Conservation (phyloP, 1,139 yeast genomes). For the Groenewaldozyma auringiensis region DNA sequence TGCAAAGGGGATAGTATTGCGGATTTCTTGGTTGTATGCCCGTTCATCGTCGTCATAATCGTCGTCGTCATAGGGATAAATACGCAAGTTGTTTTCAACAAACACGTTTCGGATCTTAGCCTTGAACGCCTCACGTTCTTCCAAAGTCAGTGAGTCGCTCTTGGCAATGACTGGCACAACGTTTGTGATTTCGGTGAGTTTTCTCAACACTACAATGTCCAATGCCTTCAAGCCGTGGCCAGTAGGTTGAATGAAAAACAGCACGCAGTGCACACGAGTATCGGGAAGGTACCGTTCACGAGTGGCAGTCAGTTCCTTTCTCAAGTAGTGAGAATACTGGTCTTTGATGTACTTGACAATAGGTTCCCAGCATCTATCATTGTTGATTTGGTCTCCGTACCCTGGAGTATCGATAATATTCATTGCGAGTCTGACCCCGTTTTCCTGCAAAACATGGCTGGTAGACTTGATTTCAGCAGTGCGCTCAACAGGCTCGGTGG, state of each 20-base stretch:
- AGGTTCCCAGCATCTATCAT: conserved; percentile 95
- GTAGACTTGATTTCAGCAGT: conserved; percentile 83
- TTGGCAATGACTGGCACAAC: conserved; percentile 95
- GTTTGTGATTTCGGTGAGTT: conserved; percentile 82
- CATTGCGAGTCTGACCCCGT: conserved; percentile 75
- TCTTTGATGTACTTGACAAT: conserved; percentile 91
- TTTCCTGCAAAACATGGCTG: conserved; percentile 65
- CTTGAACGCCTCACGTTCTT: conserved; percentile 75
- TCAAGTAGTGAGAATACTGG: conserved; percentile 86
- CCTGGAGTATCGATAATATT: conserved; percentile 96
- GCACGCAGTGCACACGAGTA: conserved; percentile 90
- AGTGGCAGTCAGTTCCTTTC: conserved; percentile 94
- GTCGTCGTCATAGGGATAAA: conserved; percentile 89
- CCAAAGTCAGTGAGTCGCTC: conserved; percentile 79
- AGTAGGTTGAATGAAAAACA: conserved; percentile 87
- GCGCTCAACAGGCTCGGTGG: conserved; percentile 68
- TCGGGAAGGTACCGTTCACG: conserved; percentile 79
- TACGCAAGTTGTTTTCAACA: conserved; percentile 59
- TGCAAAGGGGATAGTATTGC: conserved; percentile 75
- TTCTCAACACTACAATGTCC: conserved; percentile 76
- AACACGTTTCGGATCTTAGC: conserved; percentile 67
- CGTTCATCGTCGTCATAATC: conserved; percentile 53
- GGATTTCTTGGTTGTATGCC: conserved; percentile 38
- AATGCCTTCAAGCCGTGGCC: conserved; percentile 71
- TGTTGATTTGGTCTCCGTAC: conserved; percentile 93